phyloP scores from a whole-genome alignment of 2,329 filamentous ascomycete species.

The Phyllosticta citrichinensis region DNA sequence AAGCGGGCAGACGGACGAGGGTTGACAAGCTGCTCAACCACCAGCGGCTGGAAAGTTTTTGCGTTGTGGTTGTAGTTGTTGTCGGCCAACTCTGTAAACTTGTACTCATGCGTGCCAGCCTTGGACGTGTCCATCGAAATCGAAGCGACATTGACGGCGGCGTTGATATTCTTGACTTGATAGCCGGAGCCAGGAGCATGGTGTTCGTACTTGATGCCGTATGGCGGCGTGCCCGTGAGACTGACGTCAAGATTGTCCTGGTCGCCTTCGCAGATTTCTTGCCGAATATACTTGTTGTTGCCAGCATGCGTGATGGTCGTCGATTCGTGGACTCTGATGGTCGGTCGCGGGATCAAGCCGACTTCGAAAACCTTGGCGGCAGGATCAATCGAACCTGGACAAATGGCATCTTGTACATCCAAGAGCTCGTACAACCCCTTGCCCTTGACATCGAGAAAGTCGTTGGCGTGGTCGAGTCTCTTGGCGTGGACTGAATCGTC shows the following conservation, averaged over 20 bases:
- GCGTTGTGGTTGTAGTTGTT: conserved; percentile 71
- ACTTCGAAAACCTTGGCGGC: conserved; percentile 67
- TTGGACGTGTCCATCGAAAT: conserved; percentile 79
- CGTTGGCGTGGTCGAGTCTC: conserved; percentile 52
- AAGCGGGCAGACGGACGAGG: conserved; percentile 75
- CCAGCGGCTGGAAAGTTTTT: conserved; percentile 53
- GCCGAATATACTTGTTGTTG: conserved; percentile 54
- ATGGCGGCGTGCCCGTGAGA: conserved; percentile 73
- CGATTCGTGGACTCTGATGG: conserved; percentile 55
- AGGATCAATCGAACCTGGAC: conserved; percentile 69
- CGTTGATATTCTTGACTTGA: conserved; percentile 63
- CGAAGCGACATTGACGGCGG: conserved; percentile 63
- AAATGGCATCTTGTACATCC: conserved; percentile 67
- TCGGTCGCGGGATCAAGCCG: conserved; percentile 74
- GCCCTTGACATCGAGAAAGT: conserved; percentile 48
- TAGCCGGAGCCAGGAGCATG: conserved; percentile 60
- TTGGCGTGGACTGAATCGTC: conserved; percentile 27
- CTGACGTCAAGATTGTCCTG: conserved; percentile 78
- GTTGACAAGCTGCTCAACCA: conserved; percentile 74
- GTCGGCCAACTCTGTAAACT: conserved; percentile 73
- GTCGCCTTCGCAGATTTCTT: conserved; percentile 86
- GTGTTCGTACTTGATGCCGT: conserved; percentile 69
- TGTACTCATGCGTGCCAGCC: conserved; percentile 76
- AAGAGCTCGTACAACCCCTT: conserved; percentile 71
- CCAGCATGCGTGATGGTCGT: conserved; percentile 46